These are phyloP conservation scores for Tolypocladium pustulatum DNA, from an alignment of 2,329 filamentous ascomycete species.

Conservation along the genomic window DNA sequence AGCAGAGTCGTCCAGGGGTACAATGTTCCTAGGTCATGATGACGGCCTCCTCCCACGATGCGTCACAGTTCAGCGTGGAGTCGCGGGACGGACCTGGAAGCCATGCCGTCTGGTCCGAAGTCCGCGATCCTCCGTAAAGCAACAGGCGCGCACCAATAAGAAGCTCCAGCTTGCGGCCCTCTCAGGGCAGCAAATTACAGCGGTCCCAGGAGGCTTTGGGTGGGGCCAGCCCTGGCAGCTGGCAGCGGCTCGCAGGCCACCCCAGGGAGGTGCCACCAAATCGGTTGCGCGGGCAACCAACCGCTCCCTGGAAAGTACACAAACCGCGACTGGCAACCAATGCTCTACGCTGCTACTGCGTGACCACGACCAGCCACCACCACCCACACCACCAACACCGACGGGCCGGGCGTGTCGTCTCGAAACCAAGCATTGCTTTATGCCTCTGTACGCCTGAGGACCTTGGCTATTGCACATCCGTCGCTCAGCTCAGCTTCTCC, in stretches of 20 bases:
- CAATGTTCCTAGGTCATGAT: background rate
- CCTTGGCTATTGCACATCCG: background rate
- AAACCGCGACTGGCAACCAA: background rate
- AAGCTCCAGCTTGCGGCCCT: background rate
- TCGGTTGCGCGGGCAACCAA: background rate
- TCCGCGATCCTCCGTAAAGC: background rate
- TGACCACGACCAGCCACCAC: background rate
- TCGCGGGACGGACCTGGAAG: background rate
- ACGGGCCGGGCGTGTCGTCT: background rate
- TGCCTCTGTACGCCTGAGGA: constrained; percentile 5
- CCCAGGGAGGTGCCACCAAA: background rate
- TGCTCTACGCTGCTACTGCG: background rate
- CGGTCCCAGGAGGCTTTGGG: background rate
- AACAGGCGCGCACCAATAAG: background rate
- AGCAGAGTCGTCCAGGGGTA: background rate
- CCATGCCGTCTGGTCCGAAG: background rate
- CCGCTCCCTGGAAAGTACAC: background rate
- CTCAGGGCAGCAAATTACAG: background rate
- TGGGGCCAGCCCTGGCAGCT: background rate
- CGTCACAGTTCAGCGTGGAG: background rate
- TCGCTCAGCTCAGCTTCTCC: background rate
- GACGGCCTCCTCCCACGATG: background rate
- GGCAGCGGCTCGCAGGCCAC: background rate
- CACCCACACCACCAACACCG: background rate
- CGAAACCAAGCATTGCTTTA: constrained; percentile 17